These are phyloP conservation scores for Fusarium sp. DNA, from an alignment of 2,329 filamentous ascomycete genomes.

Conservation along the genomic window DNA sequence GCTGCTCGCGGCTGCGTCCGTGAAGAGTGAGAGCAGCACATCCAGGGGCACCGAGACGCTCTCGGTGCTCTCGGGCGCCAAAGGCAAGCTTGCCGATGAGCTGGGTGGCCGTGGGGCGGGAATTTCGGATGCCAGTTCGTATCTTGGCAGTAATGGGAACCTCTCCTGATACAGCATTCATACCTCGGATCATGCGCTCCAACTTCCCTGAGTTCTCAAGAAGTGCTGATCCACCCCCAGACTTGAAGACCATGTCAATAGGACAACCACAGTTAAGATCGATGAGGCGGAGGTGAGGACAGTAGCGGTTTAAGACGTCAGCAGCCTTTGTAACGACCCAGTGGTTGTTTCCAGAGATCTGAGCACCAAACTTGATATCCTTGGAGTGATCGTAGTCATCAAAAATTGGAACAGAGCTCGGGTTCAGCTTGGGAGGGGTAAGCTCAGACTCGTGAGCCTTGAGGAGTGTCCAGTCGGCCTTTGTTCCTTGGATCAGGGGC, in stretches of 20 bases:
- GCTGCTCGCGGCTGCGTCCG: conserved; percentile 92
- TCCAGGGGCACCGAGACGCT: conserved; percentile 81
- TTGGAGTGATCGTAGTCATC: conserved; percentile 84
- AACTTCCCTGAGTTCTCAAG: conserved; percentile 91
- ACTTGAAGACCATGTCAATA: conserved; percentile 92
- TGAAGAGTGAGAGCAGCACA: conserved; percentile 97
- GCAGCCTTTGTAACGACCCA: conserved; percentile 92
- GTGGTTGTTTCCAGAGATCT: conserved; percentile 93
- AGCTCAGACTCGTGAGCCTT: conserved; percentile 91
- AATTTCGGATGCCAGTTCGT: conserved; percentile 88
- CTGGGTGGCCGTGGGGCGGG: conserved; percentile 83
- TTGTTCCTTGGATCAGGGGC: conserved; percentile 89
- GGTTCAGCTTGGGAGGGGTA: conserved; percentile 76
- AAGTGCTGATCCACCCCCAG: conserved; percentile 90
- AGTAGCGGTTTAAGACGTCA: conserved; percentile 81
- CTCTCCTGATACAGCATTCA: conserved; percentile 93
- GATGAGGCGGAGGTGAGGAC: conserved; percentile 89
- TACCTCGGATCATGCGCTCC: conserved; percentile 94
- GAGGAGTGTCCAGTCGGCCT: conserved; percentile 94
- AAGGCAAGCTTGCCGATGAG: conserved; percentile 87
- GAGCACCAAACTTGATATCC: conserved; percentile 91
- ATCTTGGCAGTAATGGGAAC: conserved; percentile 96
- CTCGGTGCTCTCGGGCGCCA: conserved; percentile 80
- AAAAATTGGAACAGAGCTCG: conserved; percentile 69
- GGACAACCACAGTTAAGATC: conserved; percentile 98